Evolutionary conservation across 306 rosid species (phyloP).

Genomic region (Ormosia semicastrata): DNA sequence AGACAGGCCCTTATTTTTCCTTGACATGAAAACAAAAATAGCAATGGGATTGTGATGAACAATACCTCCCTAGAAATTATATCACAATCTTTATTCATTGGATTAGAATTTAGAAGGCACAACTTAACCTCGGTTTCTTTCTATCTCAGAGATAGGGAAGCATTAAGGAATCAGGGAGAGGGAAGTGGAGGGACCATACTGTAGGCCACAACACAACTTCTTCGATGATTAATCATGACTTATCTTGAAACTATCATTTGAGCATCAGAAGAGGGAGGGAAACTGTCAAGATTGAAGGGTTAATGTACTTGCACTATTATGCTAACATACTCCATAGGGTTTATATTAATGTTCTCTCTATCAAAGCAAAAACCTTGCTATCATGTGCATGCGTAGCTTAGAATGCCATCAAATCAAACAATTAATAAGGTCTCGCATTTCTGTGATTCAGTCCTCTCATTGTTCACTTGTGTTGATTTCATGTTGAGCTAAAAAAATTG

Average conservation of each 20-base stretch:
- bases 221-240: neutral
- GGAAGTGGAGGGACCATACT: neutral
- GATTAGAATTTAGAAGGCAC: no score
- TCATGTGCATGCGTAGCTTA: conserved; percentile 8
- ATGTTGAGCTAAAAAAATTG: conserved; percentile 3
- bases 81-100: no score
- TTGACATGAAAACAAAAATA: neutral
- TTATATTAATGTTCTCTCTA: neutral
- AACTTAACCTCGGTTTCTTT: no score
- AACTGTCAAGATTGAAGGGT: neutral
- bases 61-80: no score
- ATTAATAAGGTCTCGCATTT: conserved; percentile 2
- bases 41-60: neutral
- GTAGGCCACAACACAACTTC: neutral
- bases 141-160: neutral
- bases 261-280: neutral
- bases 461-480: conserved; percentile 2
- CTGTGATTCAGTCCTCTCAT: conserved; percentile 4
- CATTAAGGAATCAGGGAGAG: neutral
- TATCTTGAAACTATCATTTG: neutral
- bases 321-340: neutral
- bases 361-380: neutral
- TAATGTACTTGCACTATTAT: neutral
- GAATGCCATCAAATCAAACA: conserved; percentile 20
- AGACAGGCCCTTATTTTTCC: no score